phyloP scores from a whole-genome alignment of 768 basidiomycete species.

The Rhizopogon salebrosus region DNA sequence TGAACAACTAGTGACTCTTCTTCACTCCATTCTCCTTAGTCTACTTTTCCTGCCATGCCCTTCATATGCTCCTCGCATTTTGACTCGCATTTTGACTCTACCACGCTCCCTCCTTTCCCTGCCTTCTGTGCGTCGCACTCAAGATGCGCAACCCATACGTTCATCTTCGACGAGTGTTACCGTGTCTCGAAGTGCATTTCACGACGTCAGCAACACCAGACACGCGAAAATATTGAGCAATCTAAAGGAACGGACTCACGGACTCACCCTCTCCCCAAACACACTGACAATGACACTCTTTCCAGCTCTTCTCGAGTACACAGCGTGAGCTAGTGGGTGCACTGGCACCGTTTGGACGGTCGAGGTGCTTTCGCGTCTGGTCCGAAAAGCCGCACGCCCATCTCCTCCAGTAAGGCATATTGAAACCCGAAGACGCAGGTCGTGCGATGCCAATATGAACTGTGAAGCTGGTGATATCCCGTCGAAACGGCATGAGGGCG shows the following conservation, averaged over 20 bases:
- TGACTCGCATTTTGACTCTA: no score
- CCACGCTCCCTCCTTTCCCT: constrained; percentile 12
- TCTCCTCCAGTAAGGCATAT: constrained; percentile 80
- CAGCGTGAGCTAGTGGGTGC: constrained; percentile 45
- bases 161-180: constrained; percentile 37
- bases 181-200: constrained; percentile 58
- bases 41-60: neutral
- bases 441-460: constrained; percentile 94
- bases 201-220: constrained; percentile 21
- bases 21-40: neutral
- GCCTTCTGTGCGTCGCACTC: constrained; percentile 36
- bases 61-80: constrained; percentile 1
- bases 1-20: constrained; percentile 44
- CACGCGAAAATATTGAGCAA: neutral
- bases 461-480: constrained; percentile 63
- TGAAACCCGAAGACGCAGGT: constrained; percentile 91
- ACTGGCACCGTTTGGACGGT: constrained; percentile 3
- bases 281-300: constrained; percentile 47
- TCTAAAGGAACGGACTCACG: neutral
- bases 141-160: constrained; percentile 66
- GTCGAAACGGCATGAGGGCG: neutral
- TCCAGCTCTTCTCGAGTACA: constrained; percentile 82
- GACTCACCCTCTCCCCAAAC: constrained; percentile 63
- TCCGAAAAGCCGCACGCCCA: constrained; percentile 81
- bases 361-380: constrained; percentile 19